A percentile compares a stretch with the other conserved stretches of the same genome.
Evolutionary conservation across 2,329 filamentous ascomycete species (phyloP).

Genomic region (Fusarium aywerte): DNA sequence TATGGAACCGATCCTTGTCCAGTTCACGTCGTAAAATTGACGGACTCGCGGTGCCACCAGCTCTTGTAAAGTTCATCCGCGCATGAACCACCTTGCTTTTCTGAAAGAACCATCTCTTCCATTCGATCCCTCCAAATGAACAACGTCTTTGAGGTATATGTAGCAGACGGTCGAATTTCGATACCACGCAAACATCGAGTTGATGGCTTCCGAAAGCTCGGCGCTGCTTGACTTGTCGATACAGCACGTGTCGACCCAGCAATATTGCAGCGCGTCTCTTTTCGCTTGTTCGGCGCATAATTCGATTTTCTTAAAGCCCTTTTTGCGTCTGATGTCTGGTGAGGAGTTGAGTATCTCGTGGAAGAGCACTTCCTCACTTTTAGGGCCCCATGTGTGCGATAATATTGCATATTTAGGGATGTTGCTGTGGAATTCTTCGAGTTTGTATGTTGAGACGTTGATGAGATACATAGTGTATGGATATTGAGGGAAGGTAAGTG

Average conservation of each 20-base stretch:
- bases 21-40: conserved; percentile 41
- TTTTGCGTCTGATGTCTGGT: conserved; percentile 26
- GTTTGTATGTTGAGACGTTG: conserved; percentile 16
- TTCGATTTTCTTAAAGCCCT: conserved; percentile 32
- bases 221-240: conserved; percentile 44
- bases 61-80: conserved; percentile 45
- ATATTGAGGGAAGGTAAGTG: not conserved
- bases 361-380: conserved; percentile 39
- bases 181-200: conserved; percentile 46
- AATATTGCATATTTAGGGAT: conserved; percentile 41
- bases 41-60: conserved; percentile 41
- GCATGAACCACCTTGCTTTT: conserved; percentile 39
- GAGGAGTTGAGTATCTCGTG: conserved; percentile 33
- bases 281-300: conserved; percentile 38
- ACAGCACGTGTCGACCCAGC: conserved; percentile 46
- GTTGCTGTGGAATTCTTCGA: conserved; percentile 29
- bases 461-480: conserved; percentile 34
- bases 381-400: conserved; percentile 42
- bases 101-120: conserved; percentile 28
- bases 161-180: conserved; percentile 35
- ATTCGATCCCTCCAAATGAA: conserved; percentile 12
- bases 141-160: conserved; percentile 40
- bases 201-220: conserved; percentile 43
- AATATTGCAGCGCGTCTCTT: conserved; percentile 30
- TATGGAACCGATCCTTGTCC: conserved; percentile 24